Percentiles rank a stretch among this genome's conserved stretches.
These are phyloP conservation scores for Fusarium sororula DNA, from an alignment of 2,329 filamentous ascomycete genomes.

Conservation along the genomic window DNA sequence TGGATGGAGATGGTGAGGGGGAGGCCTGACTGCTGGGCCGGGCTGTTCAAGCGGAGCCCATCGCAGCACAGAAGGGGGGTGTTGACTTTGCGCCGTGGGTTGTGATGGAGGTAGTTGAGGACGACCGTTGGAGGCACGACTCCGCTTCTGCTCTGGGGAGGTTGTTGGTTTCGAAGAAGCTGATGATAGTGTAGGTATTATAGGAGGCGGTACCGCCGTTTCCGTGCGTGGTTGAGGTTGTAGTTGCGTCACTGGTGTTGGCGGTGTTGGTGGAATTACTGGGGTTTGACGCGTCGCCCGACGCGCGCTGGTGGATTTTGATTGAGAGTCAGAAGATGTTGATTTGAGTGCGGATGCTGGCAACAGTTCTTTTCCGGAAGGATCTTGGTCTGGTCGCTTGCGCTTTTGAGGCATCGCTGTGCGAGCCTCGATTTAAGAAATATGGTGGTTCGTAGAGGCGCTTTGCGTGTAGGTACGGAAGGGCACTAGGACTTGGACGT, in stretches of 20 bases:
- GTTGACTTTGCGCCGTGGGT: slow-evolving; percentile 8
- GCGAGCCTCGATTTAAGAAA: slow-evolving; percentile 17
- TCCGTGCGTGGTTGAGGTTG: slow-evolving; percentile 30
- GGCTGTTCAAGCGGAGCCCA: slow-evolving; percentile 40
- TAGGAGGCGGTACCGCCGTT: slow-evolving; percentile 25
- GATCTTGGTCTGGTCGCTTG: slow-evolving; percentile 47
- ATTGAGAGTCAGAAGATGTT: slow-evolving; percentile 14
- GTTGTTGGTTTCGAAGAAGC: neutral
- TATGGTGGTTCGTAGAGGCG: neutral
- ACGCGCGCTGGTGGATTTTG: slow-evolving; percentile 44
- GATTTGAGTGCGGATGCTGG: neutral
- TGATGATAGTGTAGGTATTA: slow-evolving; percentile 27
- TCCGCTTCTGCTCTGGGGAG: slow-evolving; percentile 34
- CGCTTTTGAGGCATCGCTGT: slow-evolving; percentile 51
- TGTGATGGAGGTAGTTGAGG: slow-evolving; percentile 14
- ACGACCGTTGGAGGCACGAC: slow-evolving; percentile 21
- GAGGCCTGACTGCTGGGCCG: slow-evolving; percentile 23
- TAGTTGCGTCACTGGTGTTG: slow-evolving; percentile 36
- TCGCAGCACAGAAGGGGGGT: slow-evolving; percentile 34
- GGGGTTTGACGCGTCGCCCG: slow-evolving; percentile 53
- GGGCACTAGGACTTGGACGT: neutral
- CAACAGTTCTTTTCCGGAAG: slow-evolving; percentile 16
- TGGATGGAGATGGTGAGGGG: neutral
- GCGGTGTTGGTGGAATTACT: slow-evolving; percentile 44
- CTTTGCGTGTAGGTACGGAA: neutral